These are phyloP conservation scores for Solanum piurae DNA, from an alignment of 257 asterid species.

Conservation along the genomic window DNA sequence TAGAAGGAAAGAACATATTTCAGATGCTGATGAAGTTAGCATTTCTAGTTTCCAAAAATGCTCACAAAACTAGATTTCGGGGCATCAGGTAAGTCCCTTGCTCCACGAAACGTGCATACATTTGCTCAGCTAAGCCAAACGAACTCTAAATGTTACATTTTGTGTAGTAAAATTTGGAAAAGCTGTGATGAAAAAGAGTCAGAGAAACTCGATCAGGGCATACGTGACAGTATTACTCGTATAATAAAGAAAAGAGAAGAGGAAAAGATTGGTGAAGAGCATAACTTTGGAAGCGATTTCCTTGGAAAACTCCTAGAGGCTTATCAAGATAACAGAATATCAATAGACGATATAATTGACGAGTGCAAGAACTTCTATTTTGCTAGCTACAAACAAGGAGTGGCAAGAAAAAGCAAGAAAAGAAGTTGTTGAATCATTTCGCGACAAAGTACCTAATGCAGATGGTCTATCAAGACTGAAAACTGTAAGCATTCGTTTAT, in stretches of 20 bases:
- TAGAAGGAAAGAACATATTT: no score
- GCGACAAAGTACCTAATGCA: conserved; percentile 22
- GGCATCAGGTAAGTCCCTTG: neutral
- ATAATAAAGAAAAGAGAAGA: conserved; percentile 29
- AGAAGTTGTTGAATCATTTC: conserved; percentile 30
- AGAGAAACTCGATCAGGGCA: conserved; percentile 40
- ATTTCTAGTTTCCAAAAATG: conserved; percentile 1
- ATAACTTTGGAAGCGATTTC: conserved; percentile 14
- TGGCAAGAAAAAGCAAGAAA: conserved; percentile 69
- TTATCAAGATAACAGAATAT: conserved; percentile 12
- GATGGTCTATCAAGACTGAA: conserved; percentile 34
- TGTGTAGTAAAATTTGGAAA: conserved; percentile 23
- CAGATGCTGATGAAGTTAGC: conserved; percentile 3
- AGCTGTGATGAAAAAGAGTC: conserved; percentile 18
- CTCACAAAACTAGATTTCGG: no score
- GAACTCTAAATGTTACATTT: neutral
- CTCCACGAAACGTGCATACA: neutral
- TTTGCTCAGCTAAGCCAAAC: neutral
- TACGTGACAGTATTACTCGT: conserved; percentile 19
- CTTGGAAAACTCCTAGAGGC: conserved; percentile 44
- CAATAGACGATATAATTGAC: conserved; percentile 47
- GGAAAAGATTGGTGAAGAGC: neutral
- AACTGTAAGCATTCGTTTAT: conserved; percentile 24
- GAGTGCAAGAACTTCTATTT: conserved; percentile 72
- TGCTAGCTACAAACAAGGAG: conserved; percentile 37